Conservation (phyloP, 2,329 filamentous ascomycete species). For the Fusarium verrucosum region DNA sequence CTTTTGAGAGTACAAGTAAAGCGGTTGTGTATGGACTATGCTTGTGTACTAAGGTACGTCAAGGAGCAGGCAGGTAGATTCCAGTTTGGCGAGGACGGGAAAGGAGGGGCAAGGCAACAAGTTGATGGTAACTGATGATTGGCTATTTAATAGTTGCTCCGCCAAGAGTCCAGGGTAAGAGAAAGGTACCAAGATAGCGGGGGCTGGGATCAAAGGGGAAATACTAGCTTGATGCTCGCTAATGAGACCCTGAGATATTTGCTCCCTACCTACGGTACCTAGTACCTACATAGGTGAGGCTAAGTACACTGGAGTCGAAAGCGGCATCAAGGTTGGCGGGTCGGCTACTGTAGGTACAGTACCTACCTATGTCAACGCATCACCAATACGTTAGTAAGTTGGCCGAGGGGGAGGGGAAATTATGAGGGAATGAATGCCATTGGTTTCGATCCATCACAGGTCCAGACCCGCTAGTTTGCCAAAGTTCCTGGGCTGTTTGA, state of each 20-base stretch:
- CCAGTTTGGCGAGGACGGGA: slow-evolving; percentile 14
- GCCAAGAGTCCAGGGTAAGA: slow-evolving; percentile 17
- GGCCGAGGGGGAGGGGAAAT: slow-evolving; percentile 5
- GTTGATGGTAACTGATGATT: slow-evolving; percentile 21
- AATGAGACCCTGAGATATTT: slow-evolving; percentile 18
- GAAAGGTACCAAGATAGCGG: slow-evolving; percentile 19
- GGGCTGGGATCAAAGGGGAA: slow-evolving; percentile 12
- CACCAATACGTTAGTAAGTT: slow-evolving; percentile 13
- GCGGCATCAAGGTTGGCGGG: slow-evolving; percentile 1
- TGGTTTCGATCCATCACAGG: background rate
- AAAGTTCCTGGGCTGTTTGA: slow-evolving; percentile 4
- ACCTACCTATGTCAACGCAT: slow-evolving; percentile 23
- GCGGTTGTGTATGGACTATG: slow-evolving; percentile 26
- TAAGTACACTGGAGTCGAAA: slow-evolving; percentile 15
- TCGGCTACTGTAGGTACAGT: background rate
- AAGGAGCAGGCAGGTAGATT: slow-evolving; percentile 10
- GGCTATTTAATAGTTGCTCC: background rate
- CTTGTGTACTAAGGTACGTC: too few relatives aligned
- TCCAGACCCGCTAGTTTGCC: background rate
- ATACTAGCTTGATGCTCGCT: slow-evolving; percentile 10
- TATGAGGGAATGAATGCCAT: slow-evolving; percentile 1
- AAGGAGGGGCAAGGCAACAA: slow-evolving; percentile 42
- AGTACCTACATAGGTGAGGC: too few relatives aligned
- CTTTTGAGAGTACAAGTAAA: slow-evolving; percentile 6
- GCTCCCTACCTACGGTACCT: too few relatives aligned